These are phyloP conservation scores for Fusarium subtropicale DNA, from an alignment of 2,329 filamentous ascomycete species.

Conservation along the genomic window DNA sequence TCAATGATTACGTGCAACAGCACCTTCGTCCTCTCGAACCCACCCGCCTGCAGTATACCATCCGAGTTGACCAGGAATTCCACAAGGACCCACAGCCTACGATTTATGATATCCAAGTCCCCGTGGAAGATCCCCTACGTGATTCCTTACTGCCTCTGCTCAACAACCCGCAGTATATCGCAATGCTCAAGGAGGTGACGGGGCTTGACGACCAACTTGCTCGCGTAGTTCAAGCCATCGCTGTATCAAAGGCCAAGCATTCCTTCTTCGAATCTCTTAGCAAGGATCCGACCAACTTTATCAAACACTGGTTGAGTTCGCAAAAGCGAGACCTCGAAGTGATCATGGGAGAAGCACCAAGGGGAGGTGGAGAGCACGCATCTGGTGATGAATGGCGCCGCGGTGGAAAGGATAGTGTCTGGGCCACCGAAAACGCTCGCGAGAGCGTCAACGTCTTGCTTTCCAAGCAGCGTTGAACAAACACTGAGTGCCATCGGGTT, in stretches of 20 bases:
- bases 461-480: slow-evolving; percentile 59
- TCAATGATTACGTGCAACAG: slow-evolving; percentile 81
- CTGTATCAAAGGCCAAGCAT: slow-evolving; percentile 89
- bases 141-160: slow-evolving; percentile 73
- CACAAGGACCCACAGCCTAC: slow-evolving; percentile 81
- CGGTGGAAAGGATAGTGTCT: slow-evolving; percentile 66
- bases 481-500: background rate
- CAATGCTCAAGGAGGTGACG: slow-evolving; percentile 80
- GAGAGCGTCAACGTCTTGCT: slow-evolving; percentile 73
- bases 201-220: slow-evolving; percentile 87
- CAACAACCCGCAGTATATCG: slow-evolving; percentile 75
- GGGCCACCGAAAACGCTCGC: slow-evolving; percentile 67
- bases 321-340: slow-evolving; percentile 93
- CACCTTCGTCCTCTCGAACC: slow-evolving; percentile 85
- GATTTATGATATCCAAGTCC: slow-evolving; percentile 89
- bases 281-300: slow-evolving; percentile 84
- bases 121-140: slow-evolving; percentile 84
- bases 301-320: slow-evolving; percentile 88
- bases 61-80: slow-evolving; percentile 89
- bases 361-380: slow-evolving; percentile 68
- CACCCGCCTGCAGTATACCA: slow-evolving; percentile 88
- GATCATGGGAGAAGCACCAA: slow-evolving; percentile 82
- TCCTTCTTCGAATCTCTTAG: slow-evolving; percentile 84
- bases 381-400: slow-evolving; percentile 76
- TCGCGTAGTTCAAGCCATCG: slow-evolving; percentile 82